These are phyloP conservation scores for Hygrophoropsis aurantiaca DNA, from an alignment of 768 basidiomycete genomes.

Conservation along the genomic window DNA sequence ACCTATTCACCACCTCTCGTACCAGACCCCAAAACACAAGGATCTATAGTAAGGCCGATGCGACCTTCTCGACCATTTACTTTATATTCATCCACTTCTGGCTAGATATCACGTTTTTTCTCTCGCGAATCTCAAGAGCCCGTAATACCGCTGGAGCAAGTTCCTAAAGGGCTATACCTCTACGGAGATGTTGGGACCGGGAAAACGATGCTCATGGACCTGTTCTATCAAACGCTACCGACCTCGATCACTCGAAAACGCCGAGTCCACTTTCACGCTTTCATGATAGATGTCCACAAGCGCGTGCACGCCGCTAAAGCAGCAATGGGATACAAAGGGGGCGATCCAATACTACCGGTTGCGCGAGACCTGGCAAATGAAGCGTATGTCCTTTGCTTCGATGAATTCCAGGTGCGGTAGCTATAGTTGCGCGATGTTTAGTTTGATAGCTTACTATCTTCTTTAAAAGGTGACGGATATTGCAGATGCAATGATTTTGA, in stretches of 20 bases:
- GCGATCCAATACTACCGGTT: constrained; percentile 85
- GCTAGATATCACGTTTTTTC: constrained; percentile 29
- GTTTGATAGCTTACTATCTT: neutral
- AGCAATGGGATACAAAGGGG: constrained; percentile 62
- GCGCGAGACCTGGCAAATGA: constrained; percentile 85
- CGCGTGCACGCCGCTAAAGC: constrained; percentile 82
- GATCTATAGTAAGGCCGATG: constrained; percentile 31
- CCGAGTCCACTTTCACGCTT: constrained; percentile 96
- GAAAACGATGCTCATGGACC: constrained; percentile 99
- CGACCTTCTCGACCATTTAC: constrained; percentile 18
- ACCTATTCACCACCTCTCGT: constrained; percentile 71
- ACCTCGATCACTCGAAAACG: constrained; percentile 66
- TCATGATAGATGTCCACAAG: constrained; percentile 99
- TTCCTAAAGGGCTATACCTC: constrained; percentile 89
- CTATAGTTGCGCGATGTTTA: constrained; percentile 5
- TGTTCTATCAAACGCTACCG: constrained; percentile 87
- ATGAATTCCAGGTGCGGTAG: constrained; percentile 87
- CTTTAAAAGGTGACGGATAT: constrained; percentile 84
- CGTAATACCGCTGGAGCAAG: constrained; percentile 43
- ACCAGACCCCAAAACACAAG: constrained; percentile 34
- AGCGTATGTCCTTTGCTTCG: constrained; percentile 88
- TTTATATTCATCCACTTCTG: constrained; percentile 21
- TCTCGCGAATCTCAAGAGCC: constrained; percentile 17
- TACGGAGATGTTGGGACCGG: constrained; percentile 97
- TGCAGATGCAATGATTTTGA: constrained; percentile 96